Percentiles rank a stretch among this genome's conserved stretches.
Evolutionary conservation across 371 early-diverging fungal species (phyloP).

Genomic region (Furculomyces boomerangus): DNA sequence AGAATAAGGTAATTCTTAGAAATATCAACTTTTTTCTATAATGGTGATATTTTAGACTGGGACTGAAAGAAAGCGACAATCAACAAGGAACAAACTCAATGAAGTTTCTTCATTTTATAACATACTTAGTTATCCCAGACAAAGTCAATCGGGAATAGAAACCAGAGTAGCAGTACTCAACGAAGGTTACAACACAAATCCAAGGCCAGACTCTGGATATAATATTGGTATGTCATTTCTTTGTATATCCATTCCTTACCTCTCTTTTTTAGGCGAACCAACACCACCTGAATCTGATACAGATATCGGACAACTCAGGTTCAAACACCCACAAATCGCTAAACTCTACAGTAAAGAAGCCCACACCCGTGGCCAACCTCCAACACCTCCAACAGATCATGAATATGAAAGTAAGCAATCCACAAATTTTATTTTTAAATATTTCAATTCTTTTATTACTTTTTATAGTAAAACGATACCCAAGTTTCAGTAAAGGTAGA

Average conservation of each 20-base stretch:
- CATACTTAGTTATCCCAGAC: background rate
- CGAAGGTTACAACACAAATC: background rate
- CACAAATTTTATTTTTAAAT: background rate
- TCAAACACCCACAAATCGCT: background rate
- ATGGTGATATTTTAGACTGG: background rate
- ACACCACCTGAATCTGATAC: conserved; percentile 2
- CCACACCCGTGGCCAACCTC: background rate
- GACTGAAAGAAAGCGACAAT: background rate
- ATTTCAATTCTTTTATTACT: background rate
- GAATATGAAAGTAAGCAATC: background rate
- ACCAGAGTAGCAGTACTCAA: background rate
- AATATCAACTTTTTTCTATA: background rate
- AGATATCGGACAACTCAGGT: background rate
- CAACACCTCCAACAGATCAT: background rate
- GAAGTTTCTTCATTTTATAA: background rate
- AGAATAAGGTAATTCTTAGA: background rate
- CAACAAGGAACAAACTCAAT: background rate
- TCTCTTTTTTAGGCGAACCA: background rate
- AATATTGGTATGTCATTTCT: background rate
- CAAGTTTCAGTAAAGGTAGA: background rate
- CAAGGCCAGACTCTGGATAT: background rate
- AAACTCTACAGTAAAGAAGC: background rate
- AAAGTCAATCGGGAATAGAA: background rate
- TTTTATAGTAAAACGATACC: background rate
- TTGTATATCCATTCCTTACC: background rate